A percentile compares a stretch with the other conserved stretches of the same genome.
phyloP scores from a whole-genome alignment of 495 filamentous ascomycete genomes.

The Lophiotrema nucula region DNA sequence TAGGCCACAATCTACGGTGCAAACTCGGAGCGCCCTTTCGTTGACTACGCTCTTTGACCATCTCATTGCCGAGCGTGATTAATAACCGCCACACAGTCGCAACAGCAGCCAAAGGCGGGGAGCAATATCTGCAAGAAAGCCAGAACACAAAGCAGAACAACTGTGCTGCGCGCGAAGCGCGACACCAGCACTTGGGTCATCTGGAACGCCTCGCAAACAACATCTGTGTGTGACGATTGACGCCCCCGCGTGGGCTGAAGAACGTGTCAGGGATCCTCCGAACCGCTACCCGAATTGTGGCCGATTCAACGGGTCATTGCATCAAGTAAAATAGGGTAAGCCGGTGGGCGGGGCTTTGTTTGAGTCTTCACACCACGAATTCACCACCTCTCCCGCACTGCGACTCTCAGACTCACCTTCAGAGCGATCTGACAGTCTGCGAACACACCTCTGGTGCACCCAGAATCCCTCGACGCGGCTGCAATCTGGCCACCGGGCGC shows the following conservation, averaged over 20 bases:
- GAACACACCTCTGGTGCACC: not conserved
- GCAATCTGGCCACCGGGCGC: too few relatives aligned
- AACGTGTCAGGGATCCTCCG: not conserved
- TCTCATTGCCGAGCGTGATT: too few relatives aligned
- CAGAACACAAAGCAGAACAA: not conserved
- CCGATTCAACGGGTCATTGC: not conserved
- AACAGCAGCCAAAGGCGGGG: slow-evolving; percentile 4
- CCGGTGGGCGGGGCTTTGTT: not conserved
- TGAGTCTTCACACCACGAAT: not conserved
- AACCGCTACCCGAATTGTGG: too few relatives aligned
- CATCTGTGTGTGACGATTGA: too few relatives aligned
- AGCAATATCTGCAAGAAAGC: not conserved
- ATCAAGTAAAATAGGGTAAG: not conserved
- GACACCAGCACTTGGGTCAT: too few relatives aligned
- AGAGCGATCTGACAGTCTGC: too few relatives aligned
- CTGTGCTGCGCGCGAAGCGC: not conserved
- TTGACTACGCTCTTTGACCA: not conserved
- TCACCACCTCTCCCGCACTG: not conserved
- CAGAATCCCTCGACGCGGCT: not conserved
- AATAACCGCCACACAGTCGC: too few relatives aligned
- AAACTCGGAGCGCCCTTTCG: not conserved
- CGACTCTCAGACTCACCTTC: too few relatives aligned
- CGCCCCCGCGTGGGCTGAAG: not conserved
- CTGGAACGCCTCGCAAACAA: too few relatives aligned
- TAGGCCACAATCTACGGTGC: not conserved